Conservation (phyloP, 768 basidiomycete genomes). For the Megacollybia marginata region DNA sequence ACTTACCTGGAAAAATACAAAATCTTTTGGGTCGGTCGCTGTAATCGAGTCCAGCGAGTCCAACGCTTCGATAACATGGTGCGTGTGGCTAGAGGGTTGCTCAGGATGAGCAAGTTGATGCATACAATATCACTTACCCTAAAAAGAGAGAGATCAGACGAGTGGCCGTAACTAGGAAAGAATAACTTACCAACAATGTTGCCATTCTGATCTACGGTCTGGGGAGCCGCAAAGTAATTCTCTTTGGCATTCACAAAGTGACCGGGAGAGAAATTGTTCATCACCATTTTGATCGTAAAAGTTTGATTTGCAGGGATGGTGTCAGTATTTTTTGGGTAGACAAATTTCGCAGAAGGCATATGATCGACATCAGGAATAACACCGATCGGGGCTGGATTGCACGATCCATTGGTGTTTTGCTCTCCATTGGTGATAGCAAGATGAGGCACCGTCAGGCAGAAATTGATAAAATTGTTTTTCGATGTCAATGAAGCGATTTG, state of each 20-base stretch:
- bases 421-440: slow-evolving; percentile 48
- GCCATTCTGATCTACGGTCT: slow-evolving; percentile 43
- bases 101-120: too few species aligned
- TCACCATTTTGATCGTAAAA: slow-evolving; percentile 46
- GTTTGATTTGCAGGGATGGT: slow-evolving; percentile 34
- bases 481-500: slow-evolving; percentile 54
- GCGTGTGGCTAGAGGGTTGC: too few species aligned
- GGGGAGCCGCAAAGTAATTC: slow-evolving; percentile 48
- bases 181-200: slow-evolving; percentile 49
- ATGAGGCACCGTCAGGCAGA: slow-evolving; percentile 38
- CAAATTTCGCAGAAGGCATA: slow-evolving; percentile 51
- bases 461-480: slow-evolving; percentile 73
- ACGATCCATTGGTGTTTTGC: slow-evolving; percentile 33
- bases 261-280: slow-evolving; percentile 40
- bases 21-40: too few species aligned
- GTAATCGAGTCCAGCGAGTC: too few species aligned
- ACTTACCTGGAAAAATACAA: too few species aligned
- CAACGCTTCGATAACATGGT: too few species aligned
- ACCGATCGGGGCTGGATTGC: slow-evolving; percentile 54
- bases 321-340: slow-evolving; percentile 35
- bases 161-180: too few species aligned
- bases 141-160: too few species aligned
- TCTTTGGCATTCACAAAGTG: slow-evolving; percentile 39
- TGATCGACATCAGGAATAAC: slow-evolving; percentile 39
- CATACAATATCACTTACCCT: too few species aligned